Conservation (phyloP, 805 yeast genomes). For the Lipomyces japonicus region DNA sequence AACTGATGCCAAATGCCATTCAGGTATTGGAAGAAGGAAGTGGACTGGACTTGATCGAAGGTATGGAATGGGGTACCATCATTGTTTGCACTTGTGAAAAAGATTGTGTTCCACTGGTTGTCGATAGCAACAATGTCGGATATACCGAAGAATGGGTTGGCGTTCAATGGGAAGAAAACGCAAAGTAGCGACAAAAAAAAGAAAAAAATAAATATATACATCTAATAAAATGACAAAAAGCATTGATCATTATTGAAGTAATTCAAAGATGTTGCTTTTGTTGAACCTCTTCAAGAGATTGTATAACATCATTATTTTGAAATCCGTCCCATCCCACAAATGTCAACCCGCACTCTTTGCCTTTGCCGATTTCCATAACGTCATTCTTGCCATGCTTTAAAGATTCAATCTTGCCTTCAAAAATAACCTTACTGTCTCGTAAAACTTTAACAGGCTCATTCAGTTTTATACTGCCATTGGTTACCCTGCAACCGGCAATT, state of each 20-base stretch:
- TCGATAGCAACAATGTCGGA: constrained; percentile 67
- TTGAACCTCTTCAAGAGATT: constrained; percentile 64
- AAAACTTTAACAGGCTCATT: constrained; percentile 55
- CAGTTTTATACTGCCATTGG: constrained; percentile 62
- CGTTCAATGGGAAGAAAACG: constrained; percentile 74
- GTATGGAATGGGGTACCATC: constrained; percentile 98
- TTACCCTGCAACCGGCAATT: constrained; percentile 86
- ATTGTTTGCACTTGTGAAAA: constrained; percentile 71
- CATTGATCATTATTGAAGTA: constrained; percentile 34
- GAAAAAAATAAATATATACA: background rate
- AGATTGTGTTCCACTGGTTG: constrained; percentile 53
- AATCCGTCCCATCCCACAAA: constrained; percentile 64
- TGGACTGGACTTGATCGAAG: constrained; percentile 50
- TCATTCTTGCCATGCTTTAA: constrained; percentile 81
- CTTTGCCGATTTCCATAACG: constrained; percentile 70
- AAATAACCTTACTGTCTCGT: constrained; percentile 48
- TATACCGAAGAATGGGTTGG: constrained; percentile 77
- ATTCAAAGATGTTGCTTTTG: constrained; percentile 51
- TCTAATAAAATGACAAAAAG: background rate
- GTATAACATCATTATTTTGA: constrained; percentile 70
- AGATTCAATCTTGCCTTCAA: constrained; percentile 61
- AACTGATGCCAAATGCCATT: constrained; percentile 91
- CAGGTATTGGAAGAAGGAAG: constrained; percentile 64
- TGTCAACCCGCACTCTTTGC: constrained; percentile 84
- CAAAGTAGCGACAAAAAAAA: background rate